phyloP scores from a whole-genome alignment of 768 basidiomycete species.

The Coprinopsis cinerea region DNA sequence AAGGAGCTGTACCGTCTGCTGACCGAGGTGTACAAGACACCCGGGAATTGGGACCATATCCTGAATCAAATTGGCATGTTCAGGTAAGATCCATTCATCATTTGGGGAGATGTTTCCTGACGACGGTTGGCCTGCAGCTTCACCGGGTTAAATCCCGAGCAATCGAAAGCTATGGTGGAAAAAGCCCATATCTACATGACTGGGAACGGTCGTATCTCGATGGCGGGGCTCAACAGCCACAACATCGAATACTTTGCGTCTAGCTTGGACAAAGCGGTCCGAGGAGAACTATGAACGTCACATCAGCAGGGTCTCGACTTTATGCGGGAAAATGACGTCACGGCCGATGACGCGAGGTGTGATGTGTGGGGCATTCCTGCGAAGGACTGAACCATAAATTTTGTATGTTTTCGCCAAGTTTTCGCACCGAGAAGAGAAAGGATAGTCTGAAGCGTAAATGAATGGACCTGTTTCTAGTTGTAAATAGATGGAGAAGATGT shows the following conservation, averaged over 20 bases:
- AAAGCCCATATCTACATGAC: constrained; percentile 84
- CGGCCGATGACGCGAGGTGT: constrained; percentile 16
- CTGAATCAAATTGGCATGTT: constrained; percentile 97
- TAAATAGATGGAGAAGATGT: too few relatives aligned
- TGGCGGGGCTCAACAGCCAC: constrained; percentile 82
- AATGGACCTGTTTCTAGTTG: not conserved
- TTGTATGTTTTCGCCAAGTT: too few relatives aligned
- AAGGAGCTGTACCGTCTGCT: constrained; percentile 67
- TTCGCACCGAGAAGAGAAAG: too few relatives aligned
- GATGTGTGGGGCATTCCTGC: constrained; percentile 17
- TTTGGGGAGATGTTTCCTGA: constrained; percentile 1
- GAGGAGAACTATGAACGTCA: constrained; percentile 25
- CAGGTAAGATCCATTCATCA: constrained; percentile 50
- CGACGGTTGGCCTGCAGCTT: constrained; percentile 61
- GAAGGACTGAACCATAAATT: constrained; percentile 13
- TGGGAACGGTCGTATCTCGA: constrained; percentile 83
- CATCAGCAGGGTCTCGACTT: constrained; percentile 13
- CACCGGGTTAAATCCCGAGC: constrained; percentile 68
- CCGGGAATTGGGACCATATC: constrained; percentile 96
- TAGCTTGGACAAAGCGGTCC: constrained; percentile 62
- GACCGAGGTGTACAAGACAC: constrained; percentile 75
- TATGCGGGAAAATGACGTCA: constrained; percentile 35
- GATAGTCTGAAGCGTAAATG: too few relatives aligned
- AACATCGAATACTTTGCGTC: constrained; percentile 78
- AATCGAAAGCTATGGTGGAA: constrained; percentile 63